Evolutionary conservation across 352 stramenopile genomes (phyloP), one percentile per base, ranked within the genome.

Genomic region (Globisporangium okanoganense): DNA sequence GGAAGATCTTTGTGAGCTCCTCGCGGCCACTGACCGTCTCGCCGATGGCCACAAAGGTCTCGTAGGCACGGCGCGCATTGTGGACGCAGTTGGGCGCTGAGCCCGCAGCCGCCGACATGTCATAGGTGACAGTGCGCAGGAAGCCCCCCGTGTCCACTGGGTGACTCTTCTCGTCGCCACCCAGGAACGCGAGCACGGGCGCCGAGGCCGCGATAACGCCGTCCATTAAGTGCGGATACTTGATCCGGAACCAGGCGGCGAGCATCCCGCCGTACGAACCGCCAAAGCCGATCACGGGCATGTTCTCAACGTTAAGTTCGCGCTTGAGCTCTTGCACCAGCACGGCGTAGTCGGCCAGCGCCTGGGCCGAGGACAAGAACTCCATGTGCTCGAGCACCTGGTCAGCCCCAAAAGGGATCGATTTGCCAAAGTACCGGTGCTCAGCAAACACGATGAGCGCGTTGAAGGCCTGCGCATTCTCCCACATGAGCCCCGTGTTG

Each of bases 321-420:
- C 24, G 5, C 27, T 88, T 84, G 20, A 92, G 49, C 16, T 59
- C 24, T 18, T 79, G 52, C 8, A 94, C 64, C 9, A 94, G 61
- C 61, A 78, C 69, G 0, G 79, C 74, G 61, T 82, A 92, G 65
- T 97, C 88, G 0, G 81, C 85, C 2, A 97, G 63, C 20, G 78
- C 69, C 70, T 98, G 94, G 20, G 94, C 79, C 0, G 83, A 87
- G 5, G 82, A 88, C 12, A 95, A 68, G 52, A 87, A 97, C 36
- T 84, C 57, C 69, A 91, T 73, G 64, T 85, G 70, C n/a, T 83
- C 58, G 51, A 76, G 48, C 24, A 81, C 70, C 4, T 73, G 70
- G 40, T 83, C 67, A 14, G 35, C 35, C 20, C 66, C 66, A 50
- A 83, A 88, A 5, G 85, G 81, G 0, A 90, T 60, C n/a, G 78